phyloP scores from a whole-genome alignment of 75 land plant genomes.

The Cunninghamia lanceolata region DNA sequence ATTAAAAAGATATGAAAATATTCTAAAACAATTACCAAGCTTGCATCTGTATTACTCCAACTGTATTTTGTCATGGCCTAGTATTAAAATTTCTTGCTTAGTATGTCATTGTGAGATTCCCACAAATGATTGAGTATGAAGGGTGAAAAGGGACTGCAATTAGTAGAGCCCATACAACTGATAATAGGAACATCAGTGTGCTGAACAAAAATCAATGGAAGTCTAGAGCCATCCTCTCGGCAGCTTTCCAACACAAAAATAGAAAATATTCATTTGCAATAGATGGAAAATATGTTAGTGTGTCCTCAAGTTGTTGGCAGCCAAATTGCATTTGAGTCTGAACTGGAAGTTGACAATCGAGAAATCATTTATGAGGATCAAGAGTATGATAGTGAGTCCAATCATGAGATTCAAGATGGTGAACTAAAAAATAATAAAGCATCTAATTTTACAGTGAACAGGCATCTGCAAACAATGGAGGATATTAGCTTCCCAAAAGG shows the following conservation, averaged over 20 bases:
- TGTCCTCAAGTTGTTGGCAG: neutral
- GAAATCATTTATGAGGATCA: neutral
- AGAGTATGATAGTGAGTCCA: neutral
- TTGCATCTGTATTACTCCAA: conserved; percentile 59
- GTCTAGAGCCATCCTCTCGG: neutral
- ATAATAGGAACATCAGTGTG: neutral
- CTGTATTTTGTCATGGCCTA: conserved; percentile 76
- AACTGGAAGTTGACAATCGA: neutral
- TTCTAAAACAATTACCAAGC: conserved; percentile 69
- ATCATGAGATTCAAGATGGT: neutral
- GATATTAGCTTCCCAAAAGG: no score
- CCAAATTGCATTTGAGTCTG: neutral
- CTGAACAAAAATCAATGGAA: neutral
- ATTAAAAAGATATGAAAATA: no score
- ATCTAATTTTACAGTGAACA: no score
- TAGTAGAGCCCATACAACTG: neutral
- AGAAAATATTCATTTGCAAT: neutral
- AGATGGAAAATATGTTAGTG: no score
- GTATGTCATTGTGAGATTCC: conserved; percentile 75
- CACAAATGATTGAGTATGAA: conserved; percentile 76
- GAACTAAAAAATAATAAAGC: neutral
- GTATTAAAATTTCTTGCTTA: conserved; percentile 65
- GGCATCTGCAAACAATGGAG: no score
- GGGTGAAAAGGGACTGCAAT: conserved; percentile 24
- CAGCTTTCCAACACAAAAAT: neutral